These are phyloP conservation scores for Aspergillus carlsbadensis DNA, from an alignment of 495 filamentous ascomycete species.

Conservation along the genomic window DNA sequence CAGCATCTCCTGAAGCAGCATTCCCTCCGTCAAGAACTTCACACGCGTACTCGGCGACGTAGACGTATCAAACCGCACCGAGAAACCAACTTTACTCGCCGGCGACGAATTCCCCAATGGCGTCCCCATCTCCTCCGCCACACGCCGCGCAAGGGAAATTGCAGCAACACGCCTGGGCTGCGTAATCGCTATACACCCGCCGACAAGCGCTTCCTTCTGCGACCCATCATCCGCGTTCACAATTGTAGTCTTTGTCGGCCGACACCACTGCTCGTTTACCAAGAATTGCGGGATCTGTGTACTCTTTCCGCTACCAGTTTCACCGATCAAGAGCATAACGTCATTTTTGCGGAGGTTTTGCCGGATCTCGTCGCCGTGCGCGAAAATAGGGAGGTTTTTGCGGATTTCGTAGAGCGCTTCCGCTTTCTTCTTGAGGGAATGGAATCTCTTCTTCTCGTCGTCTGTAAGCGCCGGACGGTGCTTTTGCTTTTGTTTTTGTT, in stretches of 20 bases:
- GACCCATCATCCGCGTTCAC: conserved; percentile 36
- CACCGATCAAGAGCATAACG: conserved; percentile 83
- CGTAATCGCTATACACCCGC: conserved; percentile 91
- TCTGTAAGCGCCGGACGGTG: neutral
- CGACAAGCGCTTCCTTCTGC: conserved; percentile 56
- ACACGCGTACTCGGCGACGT: conserved; percentile 71
- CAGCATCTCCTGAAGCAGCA: conserved; percentile 92
- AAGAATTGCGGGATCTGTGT: conserved; percentile 96
- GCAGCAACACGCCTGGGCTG: conserved; percentile 93
- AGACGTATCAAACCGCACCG: conserved; percentile 89
- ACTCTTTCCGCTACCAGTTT: conserved; percentile 95
- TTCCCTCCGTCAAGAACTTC: conserved; percentile 96
- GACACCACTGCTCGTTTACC: conserved; percentile 76
- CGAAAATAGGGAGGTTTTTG: conserved; percentile 78
- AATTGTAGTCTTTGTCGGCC: conserved; percentile 51
- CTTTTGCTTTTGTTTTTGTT: conserved; percentile 12
- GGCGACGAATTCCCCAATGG: conserved; percentile 64
- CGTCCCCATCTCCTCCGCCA: conserved; percentile 88
- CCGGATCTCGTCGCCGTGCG: conserved; percentile 67
- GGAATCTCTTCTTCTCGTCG: conserved; percentile 23
- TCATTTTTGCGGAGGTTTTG: conserved; percentile 63
- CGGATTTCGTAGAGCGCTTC: conserved; percentile 50
- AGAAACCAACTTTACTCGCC: conserved; percentile 82
- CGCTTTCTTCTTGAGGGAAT: conserved; percentile 45
- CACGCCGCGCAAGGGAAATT: conserved; percentile 84